Conservation (phyloP, 2,329 filamentous ascomycete genomes). For the Xylaria sp. region DNA sequence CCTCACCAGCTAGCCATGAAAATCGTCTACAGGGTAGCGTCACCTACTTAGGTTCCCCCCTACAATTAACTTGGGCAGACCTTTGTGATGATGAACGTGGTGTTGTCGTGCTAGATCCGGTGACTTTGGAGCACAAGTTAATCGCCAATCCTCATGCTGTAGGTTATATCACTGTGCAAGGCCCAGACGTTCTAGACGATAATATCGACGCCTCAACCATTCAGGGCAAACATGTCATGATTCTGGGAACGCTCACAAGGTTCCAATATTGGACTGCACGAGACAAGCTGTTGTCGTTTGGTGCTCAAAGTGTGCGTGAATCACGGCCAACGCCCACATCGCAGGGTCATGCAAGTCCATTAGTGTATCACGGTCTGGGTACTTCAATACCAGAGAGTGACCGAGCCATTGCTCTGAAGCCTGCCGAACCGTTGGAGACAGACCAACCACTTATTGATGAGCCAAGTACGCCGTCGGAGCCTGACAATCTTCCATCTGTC, state of each 20-base stretch:
- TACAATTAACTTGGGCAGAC: conserved; percentile 43
- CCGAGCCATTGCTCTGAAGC: conserved; percentile 8
- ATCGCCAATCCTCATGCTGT: conserved; percentile 39
- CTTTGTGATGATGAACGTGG: conserved; percentile 39
- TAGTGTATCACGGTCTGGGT: conserved; percentile 25
- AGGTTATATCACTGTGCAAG: conserved; percentile 34
- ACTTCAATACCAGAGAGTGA: conserved; percentile 33
- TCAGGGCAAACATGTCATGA: conserved; percentile 41
- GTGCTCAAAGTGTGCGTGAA: conserved; percentile 40
- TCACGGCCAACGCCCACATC: conserved; percentile 31
- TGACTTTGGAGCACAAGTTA: conserved; percentile 38
- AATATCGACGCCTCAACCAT: conserved; percentile 28
- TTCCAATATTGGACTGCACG: conserved; percentile 38
- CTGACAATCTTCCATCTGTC: conserved; percentile 1
- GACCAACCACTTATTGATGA: background rate
- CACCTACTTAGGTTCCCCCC: conserved; percentile 41
- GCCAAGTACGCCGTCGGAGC: background rate
- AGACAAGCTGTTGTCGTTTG: conserved; percentile 37
- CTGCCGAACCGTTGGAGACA: background rate
- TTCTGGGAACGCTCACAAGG: conserved; percentile 36
- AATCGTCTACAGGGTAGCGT: conserved; percentile 36
- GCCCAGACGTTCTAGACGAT: conserved; percentile 33
- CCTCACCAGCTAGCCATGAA: background rate
- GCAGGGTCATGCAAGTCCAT: background rate
- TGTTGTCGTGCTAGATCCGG: conserved; percentile 40